Percentiles rank a stretch among this genome's conserved stretches.
Evolutionary conservation across 2,329 filamentous ascomycete species (phyloP).

Genomic region (Plenodomus lindquistii): DNA sequence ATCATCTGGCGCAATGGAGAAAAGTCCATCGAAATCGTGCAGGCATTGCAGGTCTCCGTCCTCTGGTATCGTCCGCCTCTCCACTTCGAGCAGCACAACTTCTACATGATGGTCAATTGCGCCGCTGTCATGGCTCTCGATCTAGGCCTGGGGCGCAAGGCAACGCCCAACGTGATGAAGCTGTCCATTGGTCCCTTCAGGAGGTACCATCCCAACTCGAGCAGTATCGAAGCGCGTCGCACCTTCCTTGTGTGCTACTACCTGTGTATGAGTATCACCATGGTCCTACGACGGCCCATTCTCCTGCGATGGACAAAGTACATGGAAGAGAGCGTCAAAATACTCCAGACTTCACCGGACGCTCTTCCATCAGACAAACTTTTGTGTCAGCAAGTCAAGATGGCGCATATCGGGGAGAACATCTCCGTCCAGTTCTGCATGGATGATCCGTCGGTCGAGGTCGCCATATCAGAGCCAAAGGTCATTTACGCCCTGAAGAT

Average conservation of each 20-base stretch:
- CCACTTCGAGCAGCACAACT: constrained; percentile 83
- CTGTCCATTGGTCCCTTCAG: constrained; percentile 39
- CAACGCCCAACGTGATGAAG: constrained; percentile 47
- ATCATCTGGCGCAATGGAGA: constrained; percentile 74
- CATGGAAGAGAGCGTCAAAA: constrained; percentile 64
- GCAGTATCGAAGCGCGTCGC: constrained; percentile 60
- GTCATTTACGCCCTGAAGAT: constrained; percentile 59
- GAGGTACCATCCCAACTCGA: constrained; percentile 49
- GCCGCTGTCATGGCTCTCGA: constrained; percentile 83
- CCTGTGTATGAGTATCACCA: constrained; percentile 60
- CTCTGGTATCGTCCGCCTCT: constrained; percentile 87
- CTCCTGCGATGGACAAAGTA: constrained; percentile 65
- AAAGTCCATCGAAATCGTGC: constrained; percentile 82
- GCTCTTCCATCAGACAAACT: constrained; percentile 60
- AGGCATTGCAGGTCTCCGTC: constrained; percentile 74
- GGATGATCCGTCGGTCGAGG: constrained; percentile 56
- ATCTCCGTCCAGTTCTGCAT: constrained; percentile 61
- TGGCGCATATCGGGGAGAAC: constrained; percentile 62
- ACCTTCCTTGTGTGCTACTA: constrained; percentile 67
- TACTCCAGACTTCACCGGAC: constrained; percentile 60
- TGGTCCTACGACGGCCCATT: constrained; percentile 62
- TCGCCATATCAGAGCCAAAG: constrained; percentile 59
- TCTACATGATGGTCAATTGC: constrained; percentile 84
- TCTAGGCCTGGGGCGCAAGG: constrained; percentile 71
- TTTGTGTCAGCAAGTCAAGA: constrained; percentile 61